Percentiles rank a stretch among this genome's conserved stretches.
phyloP scores from a whole-genome alignment of 1,139 yeast genomes.

The Pichia sp. region DNA sequence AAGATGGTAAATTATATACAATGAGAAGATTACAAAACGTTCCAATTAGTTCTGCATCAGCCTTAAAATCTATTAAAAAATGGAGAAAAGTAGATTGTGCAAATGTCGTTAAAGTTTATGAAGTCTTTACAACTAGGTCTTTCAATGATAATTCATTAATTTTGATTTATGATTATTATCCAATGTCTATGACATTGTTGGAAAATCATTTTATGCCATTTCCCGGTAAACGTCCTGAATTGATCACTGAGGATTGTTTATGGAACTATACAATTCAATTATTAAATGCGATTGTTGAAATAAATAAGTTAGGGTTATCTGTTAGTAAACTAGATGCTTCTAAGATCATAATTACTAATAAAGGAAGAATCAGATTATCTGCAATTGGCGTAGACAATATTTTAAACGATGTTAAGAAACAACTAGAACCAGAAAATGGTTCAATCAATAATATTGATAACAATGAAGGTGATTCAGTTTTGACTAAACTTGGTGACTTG shows the following conservation, averaged over 20 bases:
- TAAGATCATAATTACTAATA: conserved; percentile 65
- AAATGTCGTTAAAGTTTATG: conserved; percentile 61
- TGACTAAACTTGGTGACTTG: conserved; percentile 49
- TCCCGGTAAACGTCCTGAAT: conserved; percentile 27
- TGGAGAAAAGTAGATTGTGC: conserved; percentile 51
- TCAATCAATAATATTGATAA: conserved; percentile 21
- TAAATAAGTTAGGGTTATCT: conserved; percentile 58
- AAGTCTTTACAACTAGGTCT: conserved; percentile 82
- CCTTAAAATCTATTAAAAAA: conserved; percentile 41
- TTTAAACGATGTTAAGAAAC: conserved; percentile 31
- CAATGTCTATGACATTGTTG: conserved; percentile 52
- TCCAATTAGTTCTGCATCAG: conserved; percentile 52
- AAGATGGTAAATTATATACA: conserved; percentile 72
- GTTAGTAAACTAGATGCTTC: conserved; percentile 57
- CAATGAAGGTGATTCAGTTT: conserved; percentile 40
- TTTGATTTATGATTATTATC: conserved; percentile 63
- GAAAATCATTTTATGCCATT: conserved; percentile 45
- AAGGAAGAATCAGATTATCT: conserved; percentile 63
- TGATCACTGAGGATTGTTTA: conserved; percentile 54
- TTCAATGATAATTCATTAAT: conserved; percentile 71
- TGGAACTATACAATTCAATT: conserved; percentile 78
- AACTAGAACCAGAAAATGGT: conserved; percentile 8
- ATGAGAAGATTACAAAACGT: conserved; percentile 68
- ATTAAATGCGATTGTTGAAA: conserved; percentile 53
- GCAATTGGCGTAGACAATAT: conserved; percentile 72